Base-by-base conservation (phyloP, 352 stramenopile genomes). In the Aphanomyces cochlioides region DNA sequence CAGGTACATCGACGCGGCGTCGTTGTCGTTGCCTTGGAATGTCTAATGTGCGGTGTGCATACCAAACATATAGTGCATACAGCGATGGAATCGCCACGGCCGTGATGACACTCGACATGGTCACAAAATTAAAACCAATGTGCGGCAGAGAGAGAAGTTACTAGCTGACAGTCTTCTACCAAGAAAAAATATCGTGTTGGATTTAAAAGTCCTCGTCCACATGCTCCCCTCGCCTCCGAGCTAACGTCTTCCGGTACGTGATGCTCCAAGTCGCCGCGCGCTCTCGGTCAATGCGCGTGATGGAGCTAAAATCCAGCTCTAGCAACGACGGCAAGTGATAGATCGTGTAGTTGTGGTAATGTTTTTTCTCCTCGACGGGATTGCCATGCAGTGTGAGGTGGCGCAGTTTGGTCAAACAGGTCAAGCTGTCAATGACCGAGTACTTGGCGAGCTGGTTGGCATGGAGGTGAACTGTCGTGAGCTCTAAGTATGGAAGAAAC, bases 261-360 rank as follows among this genome's bases (percentile, higher is more conserved):
- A 37, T 75, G 13, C 80, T 75, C 87, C 87, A 95, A 0, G 82
- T 89, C 45, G 88, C 77, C 28, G 84, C 84, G 13, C 81, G 79
- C 5, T 86, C 81, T 36, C 87, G 82, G 53, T 95, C 87, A 17
- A 79, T 75, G 6, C 76, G 76, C 1, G 85, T 93, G 54, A 95
- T 76, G 21, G 54, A 84, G 57, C 82, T 90, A 64, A 91, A 95
- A 64, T 93, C 84, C 58, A 93, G 78, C 74, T 92, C 79, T 66
- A 76, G 76, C 19, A 95, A 75, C 13, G 68, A 75, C 3, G 86
- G 84, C 59, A 92, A 82, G n/a, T 77, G 72, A 60, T 83, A 78
- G 47, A 95, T 80, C 17, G 90, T 80, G 73, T 92, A 96, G 74
- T 87, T 94, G 28, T 80, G 77, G 70, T 93, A 95, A 68, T 94